Percentiles rank a stretch among this genome's conserved stretches.
Evolutionary conservation across 495 filamentous ascomycete genomes (phyloP).

Genomic region (Talaromyces adpressus): DNA sequence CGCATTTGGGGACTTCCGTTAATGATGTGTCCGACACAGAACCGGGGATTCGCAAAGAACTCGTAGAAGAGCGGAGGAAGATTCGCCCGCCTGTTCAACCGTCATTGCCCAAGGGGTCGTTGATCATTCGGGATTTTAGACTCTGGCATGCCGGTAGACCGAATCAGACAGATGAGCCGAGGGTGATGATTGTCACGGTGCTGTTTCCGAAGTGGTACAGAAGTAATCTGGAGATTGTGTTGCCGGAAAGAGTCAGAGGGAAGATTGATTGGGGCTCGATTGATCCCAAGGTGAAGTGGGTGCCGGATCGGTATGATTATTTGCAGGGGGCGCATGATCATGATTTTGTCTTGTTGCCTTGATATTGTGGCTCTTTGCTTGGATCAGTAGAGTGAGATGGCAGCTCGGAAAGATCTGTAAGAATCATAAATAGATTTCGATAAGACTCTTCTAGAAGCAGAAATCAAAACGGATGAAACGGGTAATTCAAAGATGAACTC

Average conservation of each 20-base stretch:
- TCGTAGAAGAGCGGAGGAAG: conserved; percentile 22
- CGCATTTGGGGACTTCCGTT: conserved; percentile 22
- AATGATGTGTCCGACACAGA: conserved; percentile 17
- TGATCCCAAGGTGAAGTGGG: conserved; percentile 19
- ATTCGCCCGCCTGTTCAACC: conserved; percentile 30
- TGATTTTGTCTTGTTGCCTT: conserved; percentile 18
- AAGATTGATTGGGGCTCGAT: conserved; percentile 14
- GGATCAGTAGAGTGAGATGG: not conserved
- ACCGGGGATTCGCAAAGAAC: conserved; percentile 17
- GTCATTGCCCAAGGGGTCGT: conserved; percentile 26
- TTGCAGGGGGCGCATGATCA: conserved; percentile 22
- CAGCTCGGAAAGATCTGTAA: not conserved
- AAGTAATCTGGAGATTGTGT: conserved; percentile 13
- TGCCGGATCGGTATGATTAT: conserved; percentile 21
- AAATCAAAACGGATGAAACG: not conserved
- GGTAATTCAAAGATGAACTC: not conserved
- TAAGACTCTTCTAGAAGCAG: not conserved
- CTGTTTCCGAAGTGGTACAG: conserved; percentile 25
- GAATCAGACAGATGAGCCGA: conserved; percentile 31
- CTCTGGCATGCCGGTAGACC: conserved; percentile 41
- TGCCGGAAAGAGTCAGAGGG: conserved; percentile 15
- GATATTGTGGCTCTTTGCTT: not conserved
- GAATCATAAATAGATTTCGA: too few relatives aligned
- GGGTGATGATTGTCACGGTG: conserved; percentile 35
- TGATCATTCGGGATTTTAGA: conserved; percentile 34